Evolutionary conservation across 2,329 filamentous ascomycete genomes (phyloP).

Genomic region (Plenodomus lindquistii): DNA sequence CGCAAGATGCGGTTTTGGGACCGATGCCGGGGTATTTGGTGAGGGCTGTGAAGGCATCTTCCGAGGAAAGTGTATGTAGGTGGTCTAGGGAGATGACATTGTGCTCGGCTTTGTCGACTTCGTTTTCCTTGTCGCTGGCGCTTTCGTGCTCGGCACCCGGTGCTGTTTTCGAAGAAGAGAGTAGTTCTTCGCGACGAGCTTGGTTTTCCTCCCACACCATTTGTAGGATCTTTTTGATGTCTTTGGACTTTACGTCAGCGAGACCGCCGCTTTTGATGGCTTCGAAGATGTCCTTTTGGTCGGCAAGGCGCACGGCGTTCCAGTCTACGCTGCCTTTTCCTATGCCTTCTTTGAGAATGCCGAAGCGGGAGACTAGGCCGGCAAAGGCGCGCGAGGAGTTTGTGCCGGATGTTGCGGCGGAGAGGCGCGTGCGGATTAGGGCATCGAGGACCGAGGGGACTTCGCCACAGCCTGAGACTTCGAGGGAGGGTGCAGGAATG

Average conservation of each 20-base stretch:
- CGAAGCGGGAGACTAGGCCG: constrained; percentile 67
- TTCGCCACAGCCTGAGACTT: constrained; percentile 71
- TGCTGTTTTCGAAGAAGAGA: constrained; percentile 38
- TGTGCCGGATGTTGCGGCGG: constrained; percentile 61
- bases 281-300: constrained; percentile 64
- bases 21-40: constrained; percentile 66
- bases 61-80: constrained; percentile 58
- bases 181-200: constrained; percentile 56
- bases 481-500: constrained; percentile 70
- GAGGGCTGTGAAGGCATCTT: constrained; percentile 62
- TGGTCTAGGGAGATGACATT: constrained; percentile 68
- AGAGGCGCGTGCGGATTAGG: constrained; percentile 64
- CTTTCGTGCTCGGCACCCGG: constrained; percentile 52
- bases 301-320: constrained; percentile 67
- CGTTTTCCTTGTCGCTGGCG: constrained; percentile 55
- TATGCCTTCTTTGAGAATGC: constrained; percentile 63
- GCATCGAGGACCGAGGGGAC: constrained; percentile 68
- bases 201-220: constrained; percentile 72
- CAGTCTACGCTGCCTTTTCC: constrained; percentile 76
- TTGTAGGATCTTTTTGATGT: constrained; percentile 74
- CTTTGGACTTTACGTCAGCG: constrained; percentile 69
- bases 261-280: constrained; percentile 74
- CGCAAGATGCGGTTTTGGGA: constrained; percentile 68
- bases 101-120: constrained; percentile 57
- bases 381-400: constrained; percentile 70